Conservation (phyloP, 2,329 filamentous ascomycete species). For the Penicillium sp. region DNA sequence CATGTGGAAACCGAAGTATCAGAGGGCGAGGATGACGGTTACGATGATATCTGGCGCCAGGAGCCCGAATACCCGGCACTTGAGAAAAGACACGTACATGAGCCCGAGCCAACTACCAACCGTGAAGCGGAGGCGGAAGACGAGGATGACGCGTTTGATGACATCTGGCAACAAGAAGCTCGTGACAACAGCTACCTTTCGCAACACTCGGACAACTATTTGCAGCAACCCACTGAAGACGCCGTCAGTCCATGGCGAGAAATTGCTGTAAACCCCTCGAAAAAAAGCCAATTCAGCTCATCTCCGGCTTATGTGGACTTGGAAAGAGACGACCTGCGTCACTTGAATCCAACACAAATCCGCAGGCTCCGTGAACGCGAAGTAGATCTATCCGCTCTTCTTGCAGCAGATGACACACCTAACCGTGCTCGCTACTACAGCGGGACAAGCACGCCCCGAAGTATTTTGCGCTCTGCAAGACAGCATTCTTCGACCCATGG, state of each 20-base stretch:
- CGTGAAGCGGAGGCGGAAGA: slow-evolving; percentile 27
- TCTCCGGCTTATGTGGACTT: slow-evolving; percentile 37
- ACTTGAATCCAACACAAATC: slow-evolving; percentile 38
- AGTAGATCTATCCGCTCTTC: slow-evolving; percentile 39
- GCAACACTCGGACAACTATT: slow-evolving; percentile 29
- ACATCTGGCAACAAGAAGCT: slow-evolving; percentile 55
- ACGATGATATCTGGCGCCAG: slow-evolving; percentile 21
- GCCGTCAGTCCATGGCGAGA: slow-evolving; percentile 39
- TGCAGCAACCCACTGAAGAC: slow-evolving; percentile 24
- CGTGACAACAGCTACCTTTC: slow-evolving; percentile 41
- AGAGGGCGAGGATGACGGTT: slow-evolving; percentile 15
- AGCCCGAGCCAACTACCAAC: slow-evolving; percentile 6
- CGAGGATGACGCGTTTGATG: slow-evolving; percentile 43
- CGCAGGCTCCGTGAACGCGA: slow-evolving; percentile 39
- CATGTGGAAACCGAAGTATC: neutral
- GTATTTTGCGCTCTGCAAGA: slow-evolving; percentile 21
- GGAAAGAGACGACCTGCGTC: slow-evolving; percentile 31
- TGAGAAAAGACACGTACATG: neutral
- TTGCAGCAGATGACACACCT: slow-evolving; percentile 39
- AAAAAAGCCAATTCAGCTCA: slow-evolving; percentile 26
- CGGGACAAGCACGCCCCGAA: slow-evolving; percentile 37
- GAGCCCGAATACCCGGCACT: slow-evolving; percentile 2
- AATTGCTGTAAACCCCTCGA: slow-evolving; percentile 27
- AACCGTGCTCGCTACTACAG: slow-evolving; percentile 43
- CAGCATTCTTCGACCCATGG: slow-evolving; percentile 16